Base-by-base conservation (phyloP, 352 stramenopile genomes). In the Pythium inflatum region DNA sequence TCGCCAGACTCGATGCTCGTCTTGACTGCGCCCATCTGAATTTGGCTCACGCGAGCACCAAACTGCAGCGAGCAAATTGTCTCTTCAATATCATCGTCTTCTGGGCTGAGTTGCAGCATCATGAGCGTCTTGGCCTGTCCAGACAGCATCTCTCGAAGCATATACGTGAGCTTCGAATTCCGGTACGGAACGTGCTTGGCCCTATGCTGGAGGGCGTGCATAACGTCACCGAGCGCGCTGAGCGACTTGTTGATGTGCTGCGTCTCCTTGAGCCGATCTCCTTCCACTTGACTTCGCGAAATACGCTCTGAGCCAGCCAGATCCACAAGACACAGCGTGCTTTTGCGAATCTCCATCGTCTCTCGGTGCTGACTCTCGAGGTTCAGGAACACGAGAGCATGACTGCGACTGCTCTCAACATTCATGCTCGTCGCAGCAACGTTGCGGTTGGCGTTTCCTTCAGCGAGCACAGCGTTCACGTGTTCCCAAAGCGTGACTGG, bases 181-280 rank as follows among this genome's bases (percentile, higher is more conserved):
- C 96, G 89, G 67, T 97, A 99, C 30, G 94, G 95, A 9, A 97
- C 88, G 80, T 99, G 96, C 61, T 96, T 97, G 22, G 89, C 81
- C 75, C 97, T 97, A 70, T 96, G 89, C 66, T 96, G 87, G 30
- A 97, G 79, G 40, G 89, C 91, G 43, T 97, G 85, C 64, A 99
- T 98, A 18, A 99, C 98, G 79, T 99, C 98, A 41, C 97, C 97
- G 24, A 99, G 85, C 40, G 97, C 97, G 20, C 90, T 94, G 27
- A 99, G 84, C 53, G 91, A 98, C 82, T 99, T 99, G 90, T 99
- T 99, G 74, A 99, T 99, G 72, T 98, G 92, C 69, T 98, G 95
- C 14, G 97, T 98, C 70, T 99, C 97, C 65, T 98, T 98, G 41
- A 99, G 75, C 0, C 87, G 85, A 33, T 96, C 88, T 20, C 85